phyloP scores from a whole-genome alignment of 306 rosid species.

The Pterocarpus macrocarpus region DNA sequence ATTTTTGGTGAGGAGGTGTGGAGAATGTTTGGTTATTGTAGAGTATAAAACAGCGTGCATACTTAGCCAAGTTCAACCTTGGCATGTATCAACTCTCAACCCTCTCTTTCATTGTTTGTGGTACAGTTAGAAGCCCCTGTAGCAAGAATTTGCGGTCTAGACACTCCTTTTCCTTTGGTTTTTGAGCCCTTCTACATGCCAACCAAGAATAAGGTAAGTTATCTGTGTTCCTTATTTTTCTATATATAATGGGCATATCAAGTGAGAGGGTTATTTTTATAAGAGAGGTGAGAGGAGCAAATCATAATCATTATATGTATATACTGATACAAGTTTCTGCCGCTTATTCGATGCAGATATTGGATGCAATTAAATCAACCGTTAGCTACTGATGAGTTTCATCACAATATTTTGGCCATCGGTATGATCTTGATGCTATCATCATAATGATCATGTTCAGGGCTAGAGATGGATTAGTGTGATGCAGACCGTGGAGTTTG shows the following conservation, averaged over 20 bases:
- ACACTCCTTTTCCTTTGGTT: slow-evolving; percentile 96
- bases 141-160: slow-evolving; percentile 91
- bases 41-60: too few relatives aligned
- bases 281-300: too few relatives aligned
- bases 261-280: too few relatives aligned
- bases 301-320: not conserved
- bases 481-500: not conserved
- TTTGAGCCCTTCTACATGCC: slow-evolving; percentile 99
- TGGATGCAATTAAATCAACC: slow-evolving; percentile 94
- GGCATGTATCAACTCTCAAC: not conserved
- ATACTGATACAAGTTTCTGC: slow-evolving; percentile 32
- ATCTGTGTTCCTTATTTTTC: not conserved
- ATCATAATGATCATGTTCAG: slow-evolving; percentile 16
- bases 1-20: too few relatives aligned
- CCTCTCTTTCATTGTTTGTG: slow-evolving; percentile 11
- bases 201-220: slow-evolving; percentile 82
- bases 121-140: slow-evolving; percentile 95
- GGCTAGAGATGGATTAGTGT: slow-evolving; percentile 17
- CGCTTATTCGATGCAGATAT: slow-evolving; percentile 68
- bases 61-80: not conserved
- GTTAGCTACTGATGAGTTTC: slow-evolving; percentile 62
- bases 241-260: not conserved
- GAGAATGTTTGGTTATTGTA: too few relatives aligned
- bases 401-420: not conserved
- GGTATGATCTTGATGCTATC: slow-evolving; percentile 26